Conservation (phyloP, 768 basidiomycete species). For the Tulasnella sp. region DNA sequence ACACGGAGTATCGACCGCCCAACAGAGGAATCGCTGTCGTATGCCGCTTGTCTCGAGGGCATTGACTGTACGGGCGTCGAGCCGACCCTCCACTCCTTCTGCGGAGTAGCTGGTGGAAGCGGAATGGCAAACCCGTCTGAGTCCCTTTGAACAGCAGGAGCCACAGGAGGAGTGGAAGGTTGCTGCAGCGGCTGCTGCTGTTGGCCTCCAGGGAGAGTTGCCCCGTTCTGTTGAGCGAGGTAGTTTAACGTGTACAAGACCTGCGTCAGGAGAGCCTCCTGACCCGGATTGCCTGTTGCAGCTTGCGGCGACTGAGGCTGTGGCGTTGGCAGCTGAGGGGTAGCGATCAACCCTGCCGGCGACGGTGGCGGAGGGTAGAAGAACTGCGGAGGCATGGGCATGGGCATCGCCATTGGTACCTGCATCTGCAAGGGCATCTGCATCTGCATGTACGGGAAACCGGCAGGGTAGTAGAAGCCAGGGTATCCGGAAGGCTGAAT, state of each 20-base stretch:
- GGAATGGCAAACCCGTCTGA: not conserved
- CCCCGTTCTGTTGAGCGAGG: conserved; percentile 1
- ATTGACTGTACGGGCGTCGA: not conserved
- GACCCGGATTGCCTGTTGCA: not conserved
- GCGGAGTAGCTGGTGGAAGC: not conserved
- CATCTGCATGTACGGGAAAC: not conserved
- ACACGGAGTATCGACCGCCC: not conserved
- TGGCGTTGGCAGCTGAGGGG: not conserved
- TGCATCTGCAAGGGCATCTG: not conserved
- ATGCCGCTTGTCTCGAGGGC: not conserved
- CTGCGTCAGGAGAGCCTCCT: conserved; percentile 6
- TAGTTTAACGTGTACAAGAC: conserved; percentile 11
- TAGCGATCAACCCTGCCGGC: not conserved
- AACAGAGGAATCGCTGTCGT: not conserved
- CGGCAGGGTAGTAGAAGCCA: not conserved
- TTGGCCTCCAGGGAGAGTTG: not conserved
- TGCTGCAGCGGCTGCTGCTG: not conserved
- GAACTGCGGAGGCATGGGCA: not conserved
- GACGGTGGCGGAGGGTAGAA: not conserved
- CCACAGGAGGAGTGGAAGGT: not conserved
- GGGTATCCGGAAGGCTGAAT: not conserved
- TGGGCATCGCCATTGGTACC: not conserved
- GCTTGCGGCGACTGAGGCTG: not conserved
- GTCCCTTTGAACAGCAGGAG: not conserved
- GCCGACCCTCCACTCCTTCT: not conserved